phyloP scores from a whole-genome alignment of 2,329 filamentous ascomycete species.

The Gremmenia infestans region DNA sequence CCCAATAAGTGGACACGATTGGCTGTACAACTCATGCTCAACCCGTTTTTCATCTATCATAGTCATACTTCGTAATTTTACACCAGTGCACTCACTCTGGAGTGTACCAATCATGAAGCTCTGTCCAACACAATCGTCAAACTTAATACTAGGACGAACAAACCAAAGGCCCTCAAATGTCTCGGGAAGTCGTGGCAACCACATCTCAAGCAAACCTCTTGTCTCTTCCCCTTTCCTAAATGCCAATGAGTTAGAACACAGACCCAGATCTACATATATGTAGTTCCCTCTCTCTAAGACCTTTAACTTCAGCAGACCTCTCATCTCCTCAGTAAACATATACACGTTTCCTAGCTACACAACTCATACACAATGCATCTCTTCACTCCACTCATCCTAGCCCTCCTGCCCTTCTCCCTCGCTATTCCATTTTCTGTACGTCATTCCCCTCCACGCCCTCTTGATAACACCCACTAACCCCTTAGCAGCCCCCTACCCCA shows the following conservation, averaged over 20 bases:
- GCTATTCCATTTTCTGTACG: neutral
- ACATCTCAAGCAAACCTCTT: neutral
- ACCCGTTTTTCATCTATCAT: too few species aligned
- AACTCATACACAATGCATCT: neutral
- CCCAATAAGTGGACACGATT: neutral
- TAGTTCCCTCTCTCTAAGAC: neutral
- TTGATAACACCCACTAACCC: neutral
- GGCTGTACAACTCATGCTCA: neutral
- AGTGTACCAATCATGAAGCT: neutral
- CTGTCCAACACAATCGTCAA: neutral
- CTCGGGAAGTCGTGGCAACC: neutral
- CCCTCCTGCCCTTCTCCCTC: neutral
- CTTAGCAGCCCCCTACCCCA: neutral
- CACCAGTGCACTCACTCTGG: too few species aligned
- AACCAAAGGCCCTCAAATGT: neutral
- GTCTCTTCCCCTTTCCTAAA: too few species aligned
- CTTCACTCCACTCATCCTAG: neutral
- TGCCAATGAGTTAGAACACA: too few species aligned
- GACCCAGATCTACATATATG: neutral
- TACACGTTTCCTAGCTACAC: neutral
- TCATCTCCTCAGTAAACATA: neutral
- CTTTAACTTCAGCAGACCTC: neutral
- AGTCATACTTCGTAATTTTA: too few species aligned
- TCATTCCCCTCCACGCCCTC: neutral
- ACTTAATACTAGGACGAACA: neutral